These are phyloP conservation scores for Trichoderma polysporum DNA, from an alignment of 2,329 filamentous ascomycete genomes.

Conservation along the genomic window DNA sequence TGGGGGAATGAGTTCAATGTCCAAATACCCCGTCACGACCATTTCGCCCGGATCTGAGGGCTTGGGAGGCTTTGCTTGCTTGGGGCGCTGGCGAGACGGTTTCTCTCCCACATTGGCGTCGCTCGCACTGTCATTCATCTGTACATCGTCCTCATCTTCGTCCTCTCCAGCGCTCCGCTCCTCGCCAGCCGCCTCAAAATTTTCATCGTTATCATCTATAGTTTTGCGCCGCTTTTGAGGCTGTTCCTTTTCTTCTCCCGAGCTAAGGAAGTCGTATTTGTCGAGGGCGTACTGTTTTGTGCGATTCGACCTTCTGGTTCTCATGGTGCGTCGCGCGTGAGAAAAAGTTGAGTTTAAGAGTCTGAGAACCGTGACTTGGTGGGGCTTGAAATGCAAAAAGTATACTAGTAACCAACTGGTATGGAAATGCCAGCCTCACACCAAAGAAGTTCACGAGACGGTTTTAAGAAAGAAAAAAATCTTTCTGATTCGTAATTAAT, in stretches of 20 bases:
- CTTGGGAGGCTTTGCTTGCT: conserved; percentile 27
- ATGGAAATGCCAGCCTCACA: not conserved
- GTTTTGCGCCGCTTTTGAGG: conserved; percentile 26
- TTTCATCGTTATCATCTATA: conserved; percentile 32
- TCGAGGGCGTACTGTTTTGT: conserved; percentile 36
- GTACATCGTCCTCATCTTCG: conserved; percentile 34
- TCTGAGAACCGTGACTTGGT: conserved; percentile 10
- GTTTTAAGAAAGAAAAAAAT: not conserved
- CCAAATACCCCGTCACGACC: conserved; percentile 29
- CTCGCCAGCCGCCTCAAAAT: conserved; percentile 32
- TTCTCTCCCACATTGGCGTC: conserved; percentile 31
- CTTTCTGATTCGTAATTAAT: not conserved
- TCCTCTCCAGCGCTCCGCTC: conserved; percentile 25
- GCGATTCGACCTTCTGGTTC: conserved; percentile 40
- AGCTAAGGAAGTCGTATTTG: conserved; percentile 37
- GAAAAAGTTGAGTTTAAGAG: conserved; percentile 7
- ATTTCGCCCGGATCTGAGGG: conserved; percentile 25
- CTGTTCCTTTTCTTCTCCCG: conserved; percentile 31
- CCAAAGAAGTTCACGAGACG: not conserved
- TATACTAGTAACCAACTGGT: conserved; percentile 2
- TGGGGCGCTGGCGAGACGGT: conserved; percentile 29
- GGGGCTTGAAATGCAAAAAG: not conserved
- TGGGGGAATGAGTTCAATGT: conserved; percentile 36
- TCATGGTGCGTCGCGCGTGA: conserved; percentile 31
- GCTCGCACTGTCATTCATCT: conserved; percentile 33